phyloP scores from a whole-genome alignment of 2,329 filamentous ascomycete species.

The Hypomyces rosellus region DNA sequence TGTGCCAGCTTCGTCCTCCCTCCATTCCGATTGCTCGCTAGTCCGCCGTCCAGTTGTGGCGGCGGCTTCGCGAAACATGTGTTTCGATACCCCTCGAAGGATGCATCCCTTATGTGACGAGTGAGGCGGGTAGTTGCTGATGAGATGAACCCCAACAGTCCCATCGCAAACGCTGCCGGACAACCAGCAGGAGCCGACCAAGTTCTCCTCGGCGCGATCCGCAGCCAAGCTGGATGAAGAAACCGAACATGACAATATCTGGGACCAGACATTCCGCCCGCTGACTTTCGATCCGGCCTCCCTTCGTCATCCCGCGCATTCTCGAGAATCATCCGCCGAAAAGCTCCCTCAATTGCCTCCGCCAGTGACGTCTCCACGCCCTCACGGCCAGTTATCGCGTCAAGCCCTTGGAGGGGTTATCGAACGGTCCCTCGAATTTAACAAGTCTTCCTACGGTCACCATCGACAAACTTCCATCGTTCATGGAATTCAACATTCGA shows the following conservation, averaged over 20 bases:
- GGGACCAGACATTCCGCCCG: slow-evolving; percentile 48
- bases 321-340: slow-evolving; percentile 53
- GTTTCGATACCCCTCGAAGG: background rate
- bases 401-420: slow-evolving; percentile 34
- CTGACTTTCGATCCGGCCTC: slow-evolving; percentile 33
- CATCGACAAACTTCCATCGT: slow-evolving; percentile 96
- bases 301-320: slow-evolving; percentile 42
- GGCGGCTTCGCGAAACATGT: background rate
- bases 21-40: background rate
- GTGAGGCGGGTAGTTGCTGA: slow-evolving; percentile 9
- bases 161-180: slow-evolving; percentile 55
- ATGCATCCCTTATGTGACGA: background rate
- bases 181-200: slow-evolving; percentile 45
- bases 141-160: slow-evolving; percentile 31
- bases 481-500: slow-evolving; percentile 86
- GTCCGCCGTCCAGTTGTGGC: background rate
- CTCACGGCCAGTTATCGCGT: slow-evolving; percentile 37
- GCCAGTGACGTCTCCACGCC: slow-evolving; percentile 30
- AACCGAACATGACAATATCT: slow-evolving; percentile 43
- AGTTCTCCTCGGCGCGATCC: slow-evolving; percentile 33
- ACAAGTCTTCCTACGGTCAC: slow-evolving; percentile 66
- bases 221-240: slow-evolving; percentile 46
- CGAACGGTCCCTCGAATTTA: slow-evolving; percentile 50
- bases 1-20: background rate
- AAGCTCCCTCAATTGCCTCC: slow-evolving; percentile 35